phyloP scores from a whole-genome alignment of 2,329 filamentous ascomycete genomes.

The Neofusicoccum laricinum region DNA sequence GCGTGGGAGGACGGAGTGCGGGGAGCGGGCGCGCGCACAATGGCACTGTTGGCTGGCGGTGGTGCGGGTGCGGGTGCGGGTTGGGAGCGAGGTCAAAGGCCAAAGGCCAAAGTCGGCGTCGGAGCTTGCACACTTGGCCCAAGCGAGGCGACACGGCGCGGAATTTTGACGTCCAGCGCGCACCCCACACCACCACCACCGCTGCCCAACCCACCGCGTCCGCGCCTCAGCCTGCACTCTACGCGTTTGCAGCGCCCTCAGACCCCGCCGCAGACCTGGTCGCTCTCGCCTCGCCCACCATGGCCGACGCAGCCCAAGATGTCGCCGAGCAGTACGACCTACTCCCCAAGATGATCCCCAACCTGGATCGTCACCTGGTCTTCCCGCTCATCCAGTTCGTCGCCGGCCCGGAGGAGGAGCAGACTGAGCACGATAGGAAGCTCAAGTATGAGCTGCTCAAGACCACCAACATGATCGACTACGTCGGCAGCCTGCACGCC shows the following conservation, averaged over 20 bases:
- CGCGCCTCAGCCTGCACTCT: neutral
- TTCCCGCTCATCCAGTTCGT: slow-evolving; percentile 95
- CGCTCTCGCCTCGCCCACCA: slow-evolving; percentile 23
- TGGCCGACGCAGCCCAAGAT: slow-evolving; percentile 42
- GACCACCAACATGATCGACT: slow-evolving; percentile 98
- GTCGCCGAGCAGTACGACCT: slow-evolving; percentile 73
- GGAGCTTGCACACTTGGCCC: slow-evolving; percentile 1
- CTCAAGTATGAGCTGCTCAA: slow-evolving; percentile 93
- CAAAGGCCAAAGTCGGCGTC: neutral
- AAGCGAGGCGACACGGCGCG: slow-evolving; percentile 17
- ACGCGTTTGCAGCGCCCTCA: slow-evolving; percentile 13
- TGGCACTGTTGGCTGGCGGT: too few relatives aligned
- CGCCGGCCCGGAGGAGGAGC: slow-evolving; percentile 75
- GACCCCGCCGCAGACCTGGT: neutral
- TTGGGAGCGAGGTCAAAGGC: neutral
- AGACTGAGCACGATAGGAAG: slow-evolving; percentile 69
- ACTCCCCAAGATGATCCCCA: slow-evolving; percentile 81
- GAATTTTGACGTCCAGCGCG: slow-evolving; percentile 14
- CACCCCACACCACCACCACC: slow-evolving; percentile 14
- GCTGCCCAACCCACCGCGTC: slow-evolving; percentile 19
- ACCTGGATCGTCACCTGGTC: slow-evolving; percentile 93
- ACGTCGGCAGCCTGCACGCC: slow-evolving; percentile 86
- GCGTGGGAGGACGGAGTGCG: neutral
- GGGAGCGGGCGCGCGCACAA: neutral
- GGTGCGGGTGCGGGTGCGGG: neutral